phyloP scores from a whole-genome alignment of 2,329 filamentous ascomycete species.

The Sarocladium strictum region DNA sequence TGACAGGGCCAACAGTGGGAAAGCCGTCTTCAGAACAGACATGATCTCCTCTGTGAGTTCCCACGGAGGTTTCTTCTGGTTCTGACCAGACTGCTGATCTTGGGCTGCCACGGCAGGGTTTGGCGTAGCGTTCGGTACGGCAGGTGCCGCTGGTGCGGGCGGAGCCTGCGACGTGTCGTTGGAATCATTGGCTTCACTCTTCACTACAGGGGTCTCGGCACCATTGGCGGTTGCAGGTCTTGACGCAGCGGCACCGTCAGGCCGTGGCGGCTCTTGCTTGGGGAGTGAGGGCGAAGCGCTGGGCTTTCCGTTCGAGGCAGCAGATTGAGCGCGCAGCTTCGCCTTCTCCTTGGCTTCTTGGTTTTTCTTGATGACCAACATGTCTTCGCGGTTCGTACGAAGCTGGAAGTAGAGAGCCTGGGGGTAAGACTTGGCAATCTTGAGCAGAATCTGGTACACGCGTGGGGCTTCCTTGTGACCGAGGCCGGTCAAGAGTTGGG shows the following conservation, averaged over 20 bases:
- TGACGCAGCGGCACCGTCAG: slow-evolving; percentile 38
- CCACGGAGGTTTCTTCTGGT: slow-evolving; percentile 75
- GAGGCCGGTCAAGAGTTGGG: slow-evolving; percentile 86
- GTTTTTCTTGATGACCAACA: slow-evolving; percentile 83
- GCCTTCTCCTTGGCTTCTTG: slow-evolving; percentile 69
- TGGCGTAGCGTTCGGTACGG: slow-evolving; percentile 19
- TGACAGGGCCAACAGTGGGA: slow-evolving; percentile 87
- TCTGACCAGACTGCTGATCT: slow-evolving; percentile 14
- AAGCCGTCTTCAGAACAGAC: slow-evolving; percentile 91
- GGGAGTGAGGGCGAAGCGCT: slow-evolving; percentile 41
- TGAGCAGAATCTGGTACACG: slow-evolving; percentile 78
- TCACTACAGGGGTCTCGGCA: slow-evolving; percentile 1
- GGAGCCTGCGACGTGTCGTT: slow-evolving; percentile 2
- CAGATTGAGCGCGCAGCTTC: slow-evolving; percentile 42
- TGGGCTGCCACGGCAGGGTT: slow-evolving; percentile 20
- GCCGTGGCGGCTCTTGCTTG: slow-evolving; percentile 24
- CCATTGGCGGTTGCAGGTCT: slow-evolving; percentile 23
- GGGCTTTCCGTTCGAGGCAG: slow-evolving; percentile 37
- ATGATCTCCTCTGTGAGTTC: slow-evolving; percentile 95
- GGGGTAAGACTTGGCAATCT: slow-evolving; percentile 92
- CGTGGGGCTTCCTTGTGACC: slow-evolving; percentile 87
- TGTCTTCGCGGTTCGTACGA: slow-evolving; percentile 88
- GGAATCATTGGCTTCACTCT: background rate
- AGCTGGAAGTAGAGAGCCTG: slow-evolving; percentile 95
- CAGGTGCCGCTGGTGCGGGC: slow-evolving; percentile 14